A percentile compares a stretch with the other conserved stretches of the same genome.
These are phyloP conservation scores for Misopates orontium DNA, from an alignment of 257 asterid species.

Conservation along the genomic window DNA sequence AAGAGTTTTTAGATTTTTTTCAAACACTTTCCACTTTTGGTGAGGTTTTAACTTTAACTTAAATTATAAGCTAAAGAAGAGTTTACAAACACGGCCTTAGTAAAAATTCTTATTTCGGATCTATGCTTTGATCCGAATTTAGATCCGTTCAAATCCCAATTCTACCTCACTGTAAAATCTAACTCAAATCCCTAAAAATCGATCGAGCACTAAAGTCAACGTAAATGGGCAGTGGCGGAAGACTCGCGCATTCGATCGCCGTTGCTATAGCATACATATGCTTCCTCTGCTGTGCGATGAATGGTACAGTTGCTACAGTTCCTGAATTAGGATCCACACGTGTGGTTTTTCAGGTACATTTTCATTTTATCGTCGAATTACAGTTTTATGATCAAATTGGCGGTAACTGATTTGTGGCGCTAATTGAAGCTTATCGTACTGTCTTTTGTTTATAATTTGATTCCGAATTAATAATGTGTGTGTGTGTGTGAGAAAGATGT, in stretches of 20 bases:
- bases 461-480: background rate
- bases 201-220: too few species aligned
- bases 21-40: too few species aligned
- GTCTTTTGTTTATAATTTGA: background rate
- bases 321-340: slow-evolving; percentile 66
- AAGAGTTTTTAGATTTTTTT: too few species aligned
- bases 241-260: slow-evolving; percentile 34
- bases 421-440: background rate
- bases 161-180: slow-evolving; percentile 9
- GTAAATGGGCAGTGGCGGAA: slow-evolving; percentile 35
- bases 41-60: too few species aligned
- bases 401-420: background rate
- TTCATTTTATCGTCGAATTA: too few species aligned
- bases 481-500: background rate
- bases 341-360: slow-evolving; percentile 62
- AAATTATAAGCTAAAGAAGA: too few species aligned
- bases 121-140: too few species aligned
- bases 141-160: too few species aligned
- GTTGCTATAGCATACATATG: slow-evolving; percentile 26
- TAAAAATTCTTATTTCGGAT: too few species aligned
- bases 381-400: too few species aligned
- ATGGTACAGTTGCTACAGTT: slow-evolving; percentile 40
- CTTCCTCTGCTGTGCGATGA: slow-evolving; percentile 34
- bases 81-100: too few species aligned
- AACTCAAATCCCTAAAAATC: background rate